Conservation (phyloP, 2,329 filamentous ascomycete species). For the Ambrosiella beaveri region DNA sequence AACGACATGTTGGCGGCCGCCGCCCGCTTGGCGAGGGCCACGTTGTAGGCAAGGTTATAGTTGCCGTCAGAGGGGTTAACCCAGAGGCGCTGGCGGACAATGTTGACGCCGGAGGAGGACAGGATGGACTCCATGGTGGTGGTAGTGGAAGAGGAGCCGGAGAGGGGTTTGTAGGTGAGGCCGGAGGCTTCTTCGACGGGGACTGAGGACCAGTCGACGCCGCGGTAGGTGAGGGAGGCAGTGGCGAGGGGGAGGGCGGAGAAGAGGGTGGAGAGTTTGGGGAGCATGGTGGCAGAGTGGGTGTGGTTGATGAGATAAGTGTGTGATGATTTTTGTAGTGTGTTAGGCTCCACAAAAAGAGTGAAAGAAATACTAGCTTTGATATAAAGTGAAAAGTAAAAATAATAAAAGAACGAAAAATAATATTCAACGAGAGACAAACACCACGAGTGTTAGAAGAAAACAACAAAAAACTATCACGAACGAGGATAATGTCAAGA, state of each 20-base stretch:
- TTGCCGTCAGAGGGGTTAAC: conserved; percentile 46
- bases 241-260: conserved; percentile 1
- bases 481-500: too few relatives aligned
- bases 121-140: conserved; percentile 47
- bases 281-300: conserved; percentile 6
- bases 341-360: too few relatives aligned
- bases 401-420: too few relatives aligned
- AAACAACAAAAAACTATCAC: too few relatives aligned
- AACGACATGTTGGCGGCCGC: conserved; percentile 43
- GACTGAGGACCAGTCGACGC: conserved; percentile 55
- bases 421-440: too few relatives aligned
- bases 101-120: conserved; percentile 45
- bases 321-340: too few relatives aligned
- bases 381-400: too few relatives aligned
- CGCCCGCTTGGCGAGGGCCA: conserved; percentile 48
- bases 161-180: conserved; percentile 39
- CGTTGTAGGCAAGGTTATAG: conserved; percentile 54
- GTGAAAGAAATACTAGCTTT: too few relatives aligned
- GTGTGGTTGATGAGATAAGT: neutral
- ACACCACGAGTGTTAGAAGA: too few relatives aligned
- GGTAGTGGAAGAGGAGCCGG: conserved; percentile 31
- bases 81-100: conserved; percentile 54
- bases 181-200: conserved; percentile 44
- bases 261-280: conserved; percentile 1
- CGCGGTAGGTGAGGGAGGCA: conserved; percentile 42